Evolutionary conservation across 192 early-diverging fungal genomes (phyloP), one percentile per base, ranked within the genome.

Genomic region (Gamsiella multidivaricata): DNA sequence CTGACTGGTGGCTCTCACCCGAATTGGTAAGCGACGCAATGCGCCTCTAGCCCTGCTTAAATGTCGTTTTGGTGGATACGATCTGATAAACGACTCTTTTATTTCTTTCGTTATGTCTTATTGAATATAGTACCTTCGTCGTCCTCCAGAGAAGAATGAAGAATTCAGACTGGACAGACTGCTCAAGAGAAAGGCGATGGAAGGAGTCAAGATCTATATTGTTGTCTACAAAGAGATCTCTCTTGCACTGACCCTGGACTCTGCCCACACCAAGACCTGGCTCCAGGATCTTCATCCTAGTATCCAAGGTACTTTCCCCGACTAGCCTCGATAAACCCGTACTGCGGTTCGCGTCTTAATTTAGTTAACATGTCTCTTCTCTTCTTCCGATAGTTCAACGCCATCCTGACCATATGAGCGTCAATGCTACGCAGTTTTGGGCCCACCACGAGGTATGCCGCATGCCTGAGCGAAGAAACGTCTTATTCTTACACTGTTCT

Each of bases 1-100:
- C 69, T 23, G 94, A 95, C 78, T 95, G 95, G 95, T 96, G 94
- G 92, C 88, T 96, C 25, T 91, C 91, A 46, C 95, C 95, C 14
- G 95, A 96, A 68, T 61, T 96, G 68, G 87, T 88, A 83, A 20
- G 26, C 32, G 28, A 39, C 12, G n/a, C n/a, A n/a, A n/a, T n/a
- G n/a, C n/a, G n/a, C n/a, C n/a, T n/a, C n/a, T n/a, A n/a, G n/a
- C n/a, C n/a, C n/a, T n/a, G n/a, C n/a, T n/a, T n/a, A n/a, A n/a
- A n/a, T n/a, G n/a, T n/a, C n/a, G n/a, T n/a, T n/a, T n/a, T n/a
- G n/a, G n/a, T n/a, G n/a, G n/a, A n/a, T n/a, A n/a, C n/a, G n/a
- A n/a, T n/a, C n/a, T 41, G 39, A 7, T 41, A 41, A 41, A 10
- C 39, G 39, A 41, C 14, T 41, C 39, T 41, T 41, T 52, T 47